phyloP scores from a whole-genome alignment of 179 eudicot genomes.

The Beta corolliflora region DNA sequence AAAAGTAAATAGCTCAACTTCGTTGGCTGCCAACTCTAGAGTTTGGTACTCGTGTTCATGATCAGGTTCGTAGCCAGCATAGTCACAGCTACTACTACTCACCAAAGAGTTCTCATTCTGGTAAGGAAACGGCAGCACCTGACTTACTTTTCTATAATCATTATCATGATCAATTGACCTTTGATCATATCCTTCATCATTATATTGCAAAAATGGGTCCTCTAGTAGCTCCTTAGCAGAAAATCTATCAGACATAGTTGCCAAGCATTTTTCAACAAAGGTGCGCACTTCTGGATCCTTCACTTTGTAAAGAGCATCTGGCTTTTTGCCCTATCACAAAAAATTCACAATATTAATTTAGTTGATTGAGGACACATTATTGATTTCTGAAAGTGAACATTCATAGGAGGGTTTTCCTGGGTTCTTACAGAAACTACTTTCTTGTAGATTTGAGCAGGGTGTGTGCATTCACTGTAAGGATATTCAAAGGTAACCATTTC shows the following conservation, averaged over 20 bases:
- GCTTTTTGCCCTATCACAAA: slow-evolving; percentile 56
- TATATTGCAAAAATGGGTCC: slow-evolving; percentile 61
- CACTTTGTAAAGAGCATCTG: slow-evolving; percentile 65
- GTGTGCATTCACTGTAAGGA: slow-evolving; percentile 47
- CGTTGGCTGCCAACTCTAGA: slow-evolving; percentile 30
- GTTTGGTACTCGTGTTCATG: slow-evolving; percentile 28
- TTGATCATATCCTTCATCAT: slow-evolving; percentile 39
- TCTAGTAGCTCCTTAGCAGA: slow-evolving; percentile 63
- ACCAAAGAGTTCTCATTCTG: slow-evolving; percentile 25
- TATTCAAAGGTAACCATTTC: slow-evolving; percentile 46
- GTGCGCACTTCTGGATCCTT: slow-evolving; percentile 57
- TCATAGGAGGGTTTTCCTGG: background rate
- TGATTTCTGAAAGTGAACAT: background rate
- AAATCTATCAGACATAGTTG: slow-evolving; percentile 52
- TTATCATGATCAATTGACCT: slow-evolving; percentile 32
- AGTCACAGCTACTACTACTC: slow-evolving; percentile 16
- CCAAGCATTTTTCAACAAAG: slow-evolving; percentile 73
- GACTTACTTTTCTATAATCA: slow-evolving; percentile 10
- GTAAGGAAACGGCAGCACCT: slow-evolving; percentile 21
- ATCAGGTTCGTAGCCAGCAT: slow-evolving; percentile 41
- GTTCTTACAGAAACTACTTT: slow-evolving; percentile 43
- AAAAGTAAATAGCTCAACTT: slow-evolving; percentile 41
- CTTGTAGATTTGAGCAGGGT: slow-evolving; percentile 50
- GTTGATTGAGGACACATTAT: background rate
- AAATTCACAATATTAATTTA: slow-evolving; percentile 11